Conservation (phyloP, 2,329 filamentous ascomycete species). For the Calonectria fujianensis region DNA sequence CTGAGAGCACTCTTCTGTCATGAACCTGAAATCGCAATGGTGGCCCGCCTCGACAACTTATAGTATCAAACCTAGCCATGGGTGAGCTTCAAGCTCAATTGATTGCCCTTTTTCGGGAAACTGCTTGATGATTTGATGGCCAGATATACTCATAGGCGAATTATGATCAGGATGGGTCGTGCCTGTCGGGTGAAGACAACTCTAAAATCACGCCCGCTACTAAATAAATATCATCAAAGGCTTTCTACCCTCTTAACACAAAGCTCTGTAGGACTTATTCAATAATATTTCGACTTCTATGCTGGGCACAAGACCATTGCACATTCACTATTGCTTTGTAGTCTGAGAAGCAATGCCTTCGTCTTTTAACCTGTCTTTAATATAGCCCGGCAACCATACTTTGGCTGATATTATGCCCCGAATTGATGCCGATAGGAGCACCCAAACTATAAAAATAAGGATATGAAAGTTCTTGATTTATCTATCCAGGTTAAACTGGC, state of each 20-base stretch:
- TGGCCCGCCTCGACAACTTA: rapidly evolving
- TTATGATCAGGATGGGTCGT: neutral
- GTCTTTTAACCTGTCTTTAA: neutral
- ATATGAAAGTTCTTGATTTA: too few relatives aligned
- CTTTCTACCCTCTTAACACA: too few relatives aligned
- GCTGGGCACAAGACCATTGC: neutral
- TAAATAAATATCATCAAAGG: too few relatives aligned
- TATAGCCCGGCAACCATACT: neutral
- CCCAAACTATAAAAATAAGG: too few relatives aligned
- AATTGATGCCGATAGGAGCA: too few relatives aligned
- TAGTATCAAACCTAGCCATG: neutral
- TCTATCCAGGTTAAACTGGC: too few relatives aligned
- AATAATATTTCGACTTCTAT: neutral
- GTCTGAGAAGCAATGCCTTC: neutral
- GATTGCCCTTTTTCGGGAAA: neutral
- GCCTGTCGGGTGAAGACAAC: neutral
- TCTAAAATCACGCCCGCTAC: too few relatives aligned
- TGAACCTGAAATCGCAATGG: too few relatives aligned
- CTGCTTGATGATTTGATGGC: too few relatives aligned
- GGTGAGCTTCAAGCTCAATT: neutral
- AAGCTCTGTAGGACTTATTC: neutral
- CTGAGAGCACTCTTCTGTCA: too few relatives aligned
- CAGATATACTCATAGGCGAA: neutral
- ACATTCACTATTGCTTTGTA: neutral
- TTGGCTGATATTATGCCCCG: too few relatives aligned